These are phyloP conservation scores for Linum trigynum DNA, from an alignment of 345 rosid genomes.

Conservation along the genomic window DNA sequence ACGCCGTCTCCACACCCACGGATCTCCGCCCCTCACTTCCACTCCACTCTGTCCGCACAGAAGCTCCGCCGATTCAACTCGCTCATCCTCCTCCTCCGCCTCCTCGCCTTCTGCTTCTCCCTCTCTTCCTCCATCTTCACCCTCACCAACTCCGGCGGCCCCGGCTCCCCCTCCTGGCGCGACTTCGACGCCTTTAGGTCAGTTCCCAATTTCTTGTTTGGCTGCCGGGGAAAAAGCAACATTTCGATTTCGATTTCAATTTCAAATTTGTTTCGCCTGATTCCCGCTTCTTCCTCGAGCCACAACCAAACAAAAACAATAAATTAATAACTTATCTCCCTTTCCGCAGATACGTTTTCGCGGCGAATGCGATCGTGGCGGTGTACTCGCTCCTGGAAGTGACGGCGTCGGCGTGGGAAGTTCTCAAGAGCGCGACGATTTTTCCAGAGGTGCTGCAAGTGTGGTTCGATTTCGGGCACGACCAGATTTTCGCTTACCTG, in stretches of 20 bases:
- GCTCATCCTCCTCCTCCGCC: slow-evolving; percentile 58
- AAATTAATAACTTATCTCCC: not conserved
- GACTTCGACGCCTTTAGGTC: slow-evolving; percentile 92
- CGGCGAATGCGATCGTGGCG: slow-evolving; percentile 78
- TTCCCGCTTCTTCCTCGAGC: not conserved
- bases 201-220: not conserved
- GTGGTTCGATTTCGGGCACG: slow-evolving; percentile 98
- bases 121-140: slow-evolving; percentile 79
- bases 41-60: slow-evolving; percentile 63
- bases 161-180: slow-evolving; percentile 61
- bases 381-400: slow-evolving; percentile 75
- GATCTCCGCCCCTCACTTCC: slow-evolving; percentile 38
- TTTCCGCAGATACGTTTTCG: slow-evolving; percentile 50
- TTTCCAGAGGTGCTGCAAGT: slow-evolving; percentile 80
- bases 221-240: not conserved
- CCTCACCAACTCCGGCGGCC: slow-evolving; percentile 61
- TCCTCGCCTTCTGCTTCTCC: slow-evolving; percentile 70
- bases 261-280: not conserved
- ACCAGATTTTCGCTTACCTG: slow-evolving; percentile 90
- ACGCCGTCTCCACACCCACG: slow-evolving; percentile 36
- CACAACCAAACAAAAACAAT: not conserved
- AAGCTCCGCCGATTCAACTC: slow-evolving; percentile 78
- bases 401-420: slow-evolving; percentile 77
- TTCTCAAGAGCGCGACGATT: slow-evolving; percentile 55
- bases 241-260: not conserved